Evolutionary conservation across 1,139 yeast genomes (phyloP), one percentile per base, ranked within the genome.

Genomic region (Scheffersomyces insectosa): DNA sequence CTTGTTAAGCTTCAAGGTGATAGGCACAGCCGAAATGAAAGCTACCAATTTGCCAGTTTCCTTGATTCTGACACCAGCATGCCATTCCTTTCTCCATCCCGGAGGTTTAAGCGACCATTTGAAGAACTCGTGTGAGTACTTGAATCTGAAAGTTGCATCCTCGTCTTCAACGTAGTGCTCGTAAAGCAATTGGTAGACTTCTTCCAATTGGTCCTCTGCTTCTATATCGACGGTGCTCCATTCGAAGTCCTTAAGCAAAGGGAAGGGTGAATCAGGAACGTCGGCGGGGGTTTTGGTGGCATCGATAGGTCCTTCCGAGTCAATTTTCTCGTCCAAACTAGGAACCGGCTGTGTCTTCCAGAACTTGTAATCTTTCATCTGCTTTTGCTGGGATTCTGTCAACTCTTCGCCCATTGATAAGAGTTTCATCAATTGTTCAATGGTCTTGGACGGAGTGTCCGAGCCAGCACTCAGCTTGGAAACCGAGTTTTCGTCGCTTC

Each of bases 281-380:
- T 90, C 91, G 3, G 66, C 86, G 2, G 91, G 83, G 0, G 82
- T 81, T 60, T 88, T 88, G 4, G 55, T 44, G 33, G 57, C 51
- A 52, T 90, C 95, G 54, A 93, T 89, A 13, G 96, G 95, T 0
- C 98, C 98, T 57, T 90, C 97, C 14, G 71, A 58, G 10, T 71
- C 76, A 38, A 88, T 73, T 42, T 71, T 62, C 56, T 84, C 93
- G 59, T 86, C 87, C 49, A 90, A 83, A 25, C 76, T 73, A 4
- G 91, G 80, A 14, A 95, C 99, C 0, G 99, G 99, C 65, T 93
- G 99, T 6, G 99, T 95, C 60, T 87, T 88, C 99, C 99, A 93
- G 67, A 93, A 93, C 68, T 88, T 89, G 72, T 91, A 89, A 58
- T 90, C 96, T 42, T 88, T 83, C 90, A 91, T 89, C 40, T 57